Conservation (phyloP, 2,329 filamentous ascomycete species). For the Ascochyta koolunga region DNA sequence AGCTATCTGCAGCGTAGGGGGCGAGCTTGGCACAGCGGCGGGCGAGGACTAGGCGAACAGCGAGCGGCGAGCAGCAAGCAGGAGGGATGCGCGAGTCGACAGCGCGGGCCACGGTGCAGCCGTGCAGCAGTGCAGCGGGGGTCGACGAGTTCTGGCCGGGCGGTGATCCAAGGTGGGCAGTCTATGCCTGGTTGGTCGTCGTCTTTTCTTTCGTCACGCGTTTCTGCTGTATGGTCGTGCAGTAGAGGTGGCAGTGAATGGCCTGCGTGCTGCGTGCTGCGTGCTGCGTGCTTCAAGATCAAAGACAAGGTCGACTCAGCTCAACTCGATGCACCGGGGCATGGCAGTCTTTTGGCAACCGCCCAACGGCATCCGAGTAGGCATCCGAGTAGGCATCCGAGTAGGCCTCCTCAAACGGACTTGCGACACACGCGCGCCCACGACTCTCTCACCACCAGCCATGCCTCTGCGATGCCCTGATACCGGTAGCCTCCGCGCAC, state of each 20-base stretch:
- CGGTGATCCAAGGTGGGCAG: neutral
- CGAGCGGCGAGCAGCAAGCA: slow-evolving; percentile 20
- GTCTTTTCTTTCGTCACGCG: too few relatives aligned
- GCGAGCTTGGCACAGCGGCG: slow-evolving; percentile 41
- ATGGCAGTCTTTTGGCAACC: slow-evolving; percentile 21
- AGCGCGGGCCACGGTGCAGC: slow-evolving; percentile 5
- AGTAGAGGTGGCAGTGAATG: too few relatives aligned
- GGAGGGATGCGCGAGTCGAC: slow-evolving; percentile 26
- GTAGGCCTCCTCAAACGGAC: slow-evolving; percentile 31
- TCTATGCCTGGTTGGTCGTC: too few relatives aligned
- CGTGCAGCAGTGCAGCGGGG: slow-evolving; percentile 16
- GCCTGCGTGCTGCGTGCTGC: too few relatives aligned
- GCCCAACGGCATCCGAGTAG: too few relatives aligned
- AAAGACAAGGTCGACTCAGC: neutral
- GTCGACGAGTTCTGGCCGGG: slow-evolving; percentile 2
- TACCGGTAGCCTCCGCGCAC: slow-evolving; percentile 33
- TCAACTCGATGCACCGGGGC: neutral
- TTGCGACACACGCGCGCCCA: slow-evolving; percentile 27
- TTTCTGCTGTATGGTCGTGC: too few relatives aligned
- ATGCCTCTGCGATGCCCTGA: slow-evolving; percentile 27
- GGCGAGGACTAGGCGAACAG: slow-evolving; percentile 41
- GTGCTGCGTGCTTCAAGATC: too few relatives aligned
- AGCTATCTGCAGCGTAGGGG: slow-evolving; percentile 44
- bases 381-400: too few relatives aligned
- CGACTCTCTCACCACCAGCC: slow-evolving; percentile 23